Conservation (phyloP, 2,329 filamentous ascomycete genomes). For the Cladosporium sphaerospermum region DNA sequence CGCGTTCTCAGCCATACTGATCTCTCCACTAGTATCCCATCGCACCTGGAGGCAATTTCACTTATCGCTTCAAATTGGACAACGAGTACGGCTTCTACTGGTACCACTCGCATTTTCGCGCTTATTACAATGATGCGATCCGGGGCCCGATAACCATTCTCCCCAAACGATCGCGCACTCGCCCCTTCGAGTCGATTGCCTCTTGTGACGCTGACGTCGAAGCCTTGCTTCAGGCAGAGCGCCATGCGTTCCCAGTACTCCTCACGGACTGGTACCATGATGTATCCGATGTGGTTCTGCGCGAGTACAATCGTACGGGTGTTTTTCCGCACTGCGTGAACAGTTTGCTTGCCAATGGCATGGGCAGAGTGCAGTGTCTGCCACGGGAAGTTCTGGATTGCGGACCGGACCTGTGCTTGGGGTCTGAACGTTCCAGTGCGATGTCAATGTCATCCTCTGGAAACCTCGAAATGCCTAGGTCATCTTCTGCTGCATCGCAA, state of each 20-base stretch:
- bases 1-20: background rate
- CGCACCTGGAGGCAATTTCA: slow-evolving; percentile 30
- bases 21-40: slow-evolving; percentile 38
- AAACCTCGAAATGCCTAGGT: background rate
- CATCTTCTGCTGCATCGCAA: background rate
- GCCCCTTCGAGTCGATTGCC: background rate
- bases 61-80: slow-evolving; percentile 30
- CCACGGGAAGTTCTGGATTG: background rate
- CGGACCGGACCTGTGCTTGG: background rate
- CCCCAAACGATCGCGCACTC: background rate
- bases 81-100: slow-evolving; percentile 4
- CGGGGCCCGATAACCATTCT: background rate
- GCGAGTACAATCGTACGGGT: background rate
- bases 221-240: background rate
- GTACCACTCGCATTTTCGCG: slow-evolving; percentile 1
- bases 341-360: background rate
- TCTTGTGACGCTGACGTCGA: background rate
- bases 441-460: background rate
- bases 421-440: background rate
- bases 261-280: background rate
- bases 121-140: slow-evolving; percentile 5
- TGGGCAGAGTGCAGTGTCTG: background rate
- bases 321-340: background rate
- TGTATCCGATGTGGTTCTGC: background rate
- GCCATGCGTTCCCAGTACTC: background rate